Conservation (phyloP, 306 rosid genomes). For the Alnus rubra region DNA sequence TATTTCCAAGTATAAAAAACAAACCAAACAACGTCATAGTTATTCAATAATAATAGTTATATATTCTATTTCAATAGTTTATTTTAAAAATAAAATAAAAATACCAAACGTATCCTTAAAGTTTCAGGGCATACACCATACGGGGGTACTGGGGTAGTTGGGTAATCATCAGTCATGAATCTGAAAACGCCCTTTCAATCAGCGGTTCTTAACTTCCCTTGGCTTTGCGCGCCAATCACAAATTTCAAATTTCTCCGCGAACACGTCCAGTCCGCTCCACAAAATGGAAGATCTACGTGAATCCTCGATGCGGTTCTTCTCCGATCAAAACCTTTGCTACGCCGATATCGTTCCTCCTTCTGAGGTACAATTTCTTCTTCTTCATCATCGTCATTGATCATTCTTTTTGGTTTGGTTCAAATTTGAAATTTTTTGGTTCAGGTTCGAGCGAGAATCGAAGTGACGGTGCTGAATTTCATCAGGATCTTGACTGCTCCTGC, state of each 20-base stretch:
- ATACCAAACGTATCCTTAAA: too few relatives aligned
- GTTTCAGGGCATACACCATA: too few relatives aligned
- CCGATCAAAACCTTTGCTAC: constrained; percentile 70
- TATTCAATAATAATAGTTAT: too few relatives aligned
- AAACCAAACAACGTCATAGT: too few relatives aligned
- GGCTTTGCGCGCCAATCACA: constrained; percentile 26
- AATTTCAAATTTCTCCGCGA: constrained; percentile 2
- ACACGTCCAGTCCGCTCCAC: background rate
- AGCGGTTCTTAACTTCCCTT: too few relatives aligned
- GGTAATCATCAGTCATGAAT: too few relatives aligned
- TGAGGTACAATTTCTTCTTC: constrained; percentile 33
- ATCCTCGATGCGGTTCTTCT: constrained; percentile 65
- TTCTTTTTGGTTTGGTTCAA: background rate
- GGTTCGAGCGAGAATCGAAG: constrained; percentile 86
- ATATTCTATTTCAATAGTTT: too few relatives aligned
- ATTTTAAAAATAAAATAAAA: too few relatives aligned
- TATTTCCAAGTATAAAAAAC: too few relatives aligned
- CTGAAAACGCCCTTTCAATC: too few relatives aligned
- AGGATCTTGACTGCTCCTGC: constrained; percentile 58
- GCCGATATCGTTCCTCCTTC: constrained; percentile 69
- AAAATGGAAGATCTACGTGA: constrained; percentile 53
- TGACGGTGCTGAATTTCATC: constrained; percentile 82
- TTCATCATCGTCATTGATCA: constrained; percentile 8
- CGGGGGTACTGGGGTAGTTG: too few relatives aligned
- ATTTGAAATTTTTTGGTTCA: constrained; percentile 19